Conservation (phyloP, 495 filamentous ascomycete species). For the Polyplosphaeria fusca region DNA sequence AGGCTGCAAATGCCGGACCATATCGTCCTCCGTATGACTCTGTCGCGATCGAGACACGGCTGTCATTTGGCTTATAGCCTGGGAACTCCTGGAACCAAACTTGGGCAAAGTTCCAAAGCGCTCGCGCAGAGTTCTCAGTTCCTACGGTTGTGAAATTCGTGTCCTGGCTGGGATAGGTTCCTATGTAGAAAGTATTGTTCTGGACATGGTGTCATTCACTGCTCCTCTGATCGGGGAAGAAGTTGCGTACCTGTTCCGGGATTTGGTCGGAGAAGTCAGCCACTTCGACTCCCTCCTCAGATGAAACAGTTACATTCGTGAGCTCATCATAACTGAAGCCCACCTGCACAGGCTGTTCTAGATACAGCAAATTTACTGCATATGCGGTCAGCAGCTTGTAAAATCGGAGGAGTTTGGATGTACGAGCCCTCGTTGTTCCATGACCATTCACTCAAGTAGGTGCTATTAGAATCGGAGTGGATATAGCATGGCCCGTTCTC, state of each 20-base stretch:
- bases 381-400: too few relatives aligned
- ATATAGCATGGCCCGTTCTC: slow-evolving; percentile 40
- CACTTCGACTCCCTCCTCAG: slow-evolving; percentile 11
- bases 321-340: slow-evolving; percentile 57
- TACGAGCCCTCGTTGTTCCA: slow-evolving; percentile 33
- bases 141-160: slow-evolving; percentile 48
- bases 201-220: too few relatives aligned
- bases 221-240: too few relatives aligned
- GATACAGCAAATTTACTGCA: slow-evolving; percentile 38
- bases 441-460: slow-evolving; percentile 34
- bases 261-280: slow-evolving; percentile 43
- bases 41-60: slow-evolving; percentile 50
- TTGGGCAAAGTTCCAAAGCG: slow-evolving; percentile 59
- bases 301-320: slow-evolving; percentile 47
- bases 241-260: slow-evolving; percentile 43
- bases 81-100: slow-evolving; percentile 57
- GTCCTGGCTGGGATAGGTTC: slow-evolving; percentile 54
- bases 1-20: slow-evolving; percentile 45
- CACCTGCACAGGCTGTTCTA: slow-evolving; percentile 54
- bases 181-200: slow-evolving; percentile 60
- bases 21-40: slow-evolving; percentile 64
- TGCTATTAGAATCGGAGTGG: slow-evolving; percentile 37
- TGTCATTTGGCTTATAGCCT: slow-evolving; percentile 53
- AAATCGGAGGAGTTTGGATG: too few relatives aligned
- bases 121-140: slow-evolving; percentile 52